Conservation (phyloP, 2,329 filamentous ascomycete genomes). For the Colletotrichum sp. region DNA sequence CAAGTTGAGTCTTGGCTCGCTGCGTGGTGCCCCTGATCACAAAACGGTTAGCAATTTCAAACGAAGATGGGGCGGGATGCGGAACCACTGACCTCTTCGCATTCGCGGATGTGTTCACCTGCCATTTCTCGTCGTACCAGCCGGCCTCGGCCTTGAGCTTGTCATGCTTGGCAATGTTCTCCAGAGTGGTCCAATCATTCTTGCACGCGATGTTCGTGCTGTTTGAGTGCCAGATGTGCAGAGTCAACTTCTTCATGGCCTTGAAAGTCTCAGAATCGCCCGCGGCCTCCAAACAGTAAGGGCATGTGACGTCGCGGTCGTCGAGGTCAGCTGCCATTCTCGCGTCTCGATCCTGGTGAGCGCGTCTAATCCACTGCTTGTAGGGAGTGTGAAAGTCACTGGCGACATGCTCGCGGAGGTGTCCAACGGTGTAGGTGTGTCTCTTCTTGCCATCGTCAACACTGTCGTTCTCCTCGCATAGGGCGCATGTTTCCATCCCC, state of each 20-base stretch:
- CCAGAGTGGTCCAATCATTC: neutral
- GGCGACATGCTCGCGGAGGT: neutral
- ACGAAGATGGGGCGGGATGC: neutral
- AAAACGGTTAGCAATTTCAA: neutral
- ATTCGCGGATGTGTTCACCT: neutral
- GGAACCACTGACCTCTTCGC: neutral
- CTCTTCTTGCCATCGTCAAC: neutral
- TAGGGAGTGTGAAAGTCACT: neutral
- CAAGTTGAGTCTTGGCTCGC: neutral
- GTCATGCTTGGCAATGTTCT: neutral
- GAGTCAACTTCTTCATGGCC: neutral
- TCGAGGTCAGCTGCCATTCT: accelerated
- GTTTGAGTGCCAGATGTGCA: neutral
- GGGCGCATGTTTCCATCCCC: neutral
- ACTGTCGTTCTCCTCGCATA: neutral
- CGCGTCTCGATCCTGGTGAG: neutral
- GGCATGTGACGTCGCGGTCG: neutral
- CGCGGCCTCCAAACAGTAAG: neutral
- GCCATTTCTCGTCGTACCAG: neutral
- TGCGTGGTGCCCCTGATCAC: neutral
- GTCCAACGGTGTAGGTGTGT: neutral
- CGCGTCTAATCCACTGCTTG: neutral
- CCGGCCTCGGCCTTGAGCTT: neutral
- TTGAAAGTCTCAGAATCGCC: neutral
- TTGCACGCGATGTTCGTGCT: neutral